A percentile compares a stretch with the other conserved stretches of the same genome.
phyloP scores from a whole-genome alignment of 805 yeast genomes.

The Saturnispora serradocipensis region DNA sequence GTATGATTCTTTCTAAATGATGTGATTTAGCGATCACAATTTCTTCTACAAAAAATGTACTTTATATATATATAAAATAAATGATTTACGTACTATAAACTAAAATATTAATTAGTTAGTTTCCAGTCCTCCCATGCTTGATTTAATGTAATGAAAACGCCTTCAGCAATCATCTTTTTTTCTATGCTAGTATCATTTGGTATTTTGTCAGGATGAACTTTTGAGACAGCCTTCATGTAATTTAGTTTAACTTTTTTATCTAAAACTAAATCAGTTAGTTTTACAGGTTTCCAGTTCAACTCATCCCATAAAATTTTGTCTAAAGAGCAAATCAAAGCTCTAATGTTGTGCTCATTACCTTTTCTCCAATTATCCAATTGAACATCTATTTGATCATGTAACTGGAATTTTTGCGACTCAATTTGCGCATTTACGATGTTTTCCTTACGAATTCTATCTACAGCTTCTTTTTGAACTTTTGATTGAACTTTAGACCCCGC shows the following conservation, averaged over 20 bases:
- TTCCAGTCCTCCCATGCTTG: conserved; percentile 86
- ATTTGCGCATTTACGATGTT: conserved; percentile 15
- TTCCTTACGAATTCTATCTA: conserved; percentile 5
- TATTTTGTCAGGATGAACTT: conserved; percentile 81
- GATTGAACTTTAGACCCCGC: not conserved
- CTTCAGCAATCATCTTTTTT: conserved; percentile 75
- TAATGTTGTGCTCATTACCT: conserved; percentile 72
- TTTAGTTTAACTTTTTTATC: conserved; percentile 82
- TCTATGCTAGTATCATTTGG: conserved; percentile 50
- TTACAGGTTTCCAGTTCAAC: conserved; percentile 55
- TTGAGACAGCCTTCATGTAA: conserved; percentile 74
- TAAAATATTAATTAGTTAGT: not conserved
- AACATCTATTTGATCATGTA: conserved; percentile 55
- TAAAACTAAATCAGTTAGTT: conserved; percentile 68
- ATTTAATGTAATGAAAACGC: conserved; percentile 74
- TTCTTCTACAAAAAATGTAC: not conserved
- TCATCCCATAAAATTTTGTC: conserved; percentile 61
- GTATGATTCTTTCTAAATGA: conserved; percentile 19
- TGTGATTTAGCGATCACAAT: not conserved
- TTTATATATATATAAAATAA: not conserved
- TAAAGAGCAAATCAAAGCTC: conserved; percentile 66
- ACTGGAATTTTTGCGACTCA: conserved; percentile 49
- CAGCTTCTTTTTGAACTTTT: not conserved
- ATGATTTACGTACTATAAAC: not conserved
- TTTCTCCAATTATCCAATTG: conserved; percentile 53